Percentiles rank a stretch among this genome's conserved stretches.
Conservation (phyloP, 805 yeast species). For the Saturnispora ahearnii region DNA sequence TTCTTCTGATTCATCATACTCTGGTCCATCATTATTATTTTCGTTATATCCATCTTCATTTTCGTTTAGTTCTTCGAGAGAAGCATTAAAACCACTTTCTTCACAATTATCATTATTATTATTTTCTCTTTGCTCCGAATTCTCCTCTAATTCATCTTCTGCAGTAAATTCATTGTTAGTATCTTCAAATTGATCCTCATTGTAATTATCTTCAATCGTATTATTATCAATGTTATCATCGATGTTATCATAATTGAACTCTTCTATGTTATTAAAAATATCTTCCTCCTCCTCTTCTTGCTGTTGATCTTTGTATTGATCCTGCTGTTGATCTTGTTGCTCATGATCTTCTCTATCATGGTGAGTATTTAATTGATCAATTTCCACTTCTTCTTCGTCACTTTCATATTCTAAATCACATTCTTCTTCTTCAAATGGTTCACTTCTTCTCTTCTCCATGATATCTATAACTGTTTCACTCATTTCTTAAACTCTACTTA, state of each 20-base stretch:
- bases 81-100: neutral
- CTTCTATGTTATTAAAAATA: neutral
- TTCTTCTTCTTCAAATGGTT: slow-evolving; percentile 10
- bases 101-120: neutral
- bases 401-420: slow-evolving; percentile 27
- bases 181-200: slow-evolving; percentile 1
- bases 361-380: neutral
- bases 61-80: neutral
- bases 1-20: slow-evolving; percentile 2
- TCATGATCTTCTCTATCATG: neutral
- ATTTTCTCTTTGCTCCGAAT: slow-evolving; percentile 3
- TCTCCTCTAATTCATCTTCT: slow-evolving; percentile 1
- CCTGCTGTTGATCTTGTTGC: slow-evolving; percentile 1
- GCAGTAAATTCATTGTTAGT: slow-evolving; percentile 3
- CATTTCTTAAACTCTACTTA: neutral
- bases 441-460: neutral
- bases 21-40: slow-evolving; percentile 1
- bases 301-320: neutral
- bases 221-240: neutral
- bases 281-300: no score
- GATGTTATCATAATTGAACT: neutral
- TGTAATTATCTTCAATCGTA: neutral
- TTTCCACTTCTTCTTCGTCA: slow-evolving; percentile 17
- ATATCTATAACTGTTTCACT: neutral
- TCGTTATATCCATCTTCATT: neutral